Base-by-base conservation (phyloP, 768 basidiomycete species). In the Boletus rufocinnamomeus region DNA sequence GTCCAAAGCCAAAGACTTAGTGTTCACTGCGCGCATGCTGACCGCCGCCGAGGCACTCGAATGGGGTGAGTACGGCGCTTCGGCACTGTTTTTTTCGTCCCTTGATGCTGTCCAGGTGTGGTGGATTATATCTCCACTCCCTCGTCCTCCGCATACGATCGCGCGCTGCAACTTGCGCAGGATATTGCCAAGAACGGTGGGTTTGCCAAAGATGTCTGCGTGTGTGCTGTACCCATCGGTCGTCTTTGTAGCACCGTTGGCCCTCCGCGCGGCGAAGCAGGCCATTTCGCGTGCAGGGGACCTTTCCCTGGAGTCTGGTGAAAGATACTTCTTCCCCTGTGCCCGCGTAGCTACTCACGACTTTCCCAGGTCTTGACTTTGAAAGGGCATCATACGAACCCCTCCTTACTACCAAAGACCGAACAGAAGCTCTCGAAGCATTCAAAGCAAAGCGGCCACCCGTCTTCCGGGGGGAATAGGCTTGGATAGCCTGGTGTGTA, bases 321-420 rank as follows among this genome's bases (percentile, higher is more conserved):
- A 60, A 64, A 13, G 2, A 19, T 1, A 13, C 10, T 40, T 19
- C 14, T 6, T 7, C 38, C 7, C 32, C 16, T 25, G 21, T 45
- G 25, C 11, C 21, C 28, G 30, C 54, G 28, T 38, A 16, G 19
- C 45, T 7, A 14, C 62, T 66, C 44, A 57, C 34, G 7, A 6
- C 3, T 43, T 49, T 34, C 38, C 16, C 60, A 85, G 93, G 92
- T n/a, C 80, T 98, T n/a, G 92, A 95, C 70, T 91, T 95, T 61
- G 95, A 97, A 72, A 81, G 90, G 37, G 85, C 86, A 6, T 84
- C 89, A 14, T 98, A 98, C 60, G 89, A 96, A 63, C 81, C 83
- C 3, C 79, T 98, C 21, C 77, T 97, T 23, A 78, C 80, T 35
- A 87, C 81, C 8, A 80, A 84, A 61, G 95, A 98, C 71, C 83